A percentile compares a stretch with the other conserved stretches of the same genome.
Evolutionary conservation across 2,329 filamentous ascomycete genomes (phyloP).

Genomic region (Sclerotinia subarctica): DNA sequence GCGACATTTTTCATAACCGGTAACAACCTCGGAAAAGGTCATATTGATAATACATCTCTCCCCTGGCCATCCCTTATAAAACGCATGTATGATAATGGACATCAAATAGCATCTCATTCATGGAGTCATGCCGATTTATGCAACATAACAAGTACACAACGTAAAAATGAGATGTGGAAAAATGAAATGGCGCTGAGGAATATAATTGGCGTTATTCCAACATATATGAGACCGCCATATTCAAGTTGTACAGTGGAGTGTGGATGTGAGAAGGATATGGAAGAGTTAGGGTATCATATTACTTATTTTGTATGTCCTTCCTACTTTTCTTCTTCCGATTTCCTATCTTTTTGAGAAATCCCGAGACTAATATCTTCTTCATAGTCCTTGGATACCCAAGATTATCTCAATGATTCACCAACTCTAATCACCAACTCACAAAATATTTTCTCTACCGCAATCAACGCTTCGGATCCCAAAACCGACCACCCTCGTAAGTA

Average conservation of each 20-base stretch:
- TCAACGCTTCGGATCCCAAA: constrained; percentile 16
- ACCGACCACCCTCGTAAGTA: constrained; percentile 35
- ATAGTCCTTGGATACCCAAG: constrained; percentile 45
- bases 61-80: constrained; percentile 41
- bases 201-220: constrained; percentile 52
- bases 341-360: neutral
- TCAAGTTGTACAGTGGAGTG: constrained; percentile 43
- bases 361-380: constrained; percentile 3
- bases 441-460: constrained; percentile 37
- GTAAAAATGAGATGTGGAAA: constrained; percentile 49
- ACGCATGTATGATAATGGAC: constrained; percentile 44
- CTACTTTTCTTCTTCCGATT: neutral
- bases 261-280: constrained; percentile 40
- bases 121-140: constrained; percentile 51
- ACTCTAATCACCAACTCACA: constrained; percentile 46
- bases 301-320: constrained; percentile 44
- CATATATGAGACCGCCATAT: constrained; percentile 49
- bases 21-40: constrained; percentile 47
- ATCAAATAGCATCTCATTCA: constrained; percentile 59
- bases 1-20: constrained; percentile 57
- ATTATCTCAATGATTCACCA: constrained; percentile 47
- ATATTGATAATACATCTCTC: constrained; percentile 50
- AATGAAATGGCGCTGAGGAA: constrained; percentile 55
- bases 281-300: constrained; percentile 46
- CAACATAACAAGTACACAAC: constrained; percentile 42